Evolutionary conservation across 371 early-diverging fungal genomes (phyloP), one percentile per base, ranked within the genome.

Genomic region (Rhizopus sp.): DNA sequence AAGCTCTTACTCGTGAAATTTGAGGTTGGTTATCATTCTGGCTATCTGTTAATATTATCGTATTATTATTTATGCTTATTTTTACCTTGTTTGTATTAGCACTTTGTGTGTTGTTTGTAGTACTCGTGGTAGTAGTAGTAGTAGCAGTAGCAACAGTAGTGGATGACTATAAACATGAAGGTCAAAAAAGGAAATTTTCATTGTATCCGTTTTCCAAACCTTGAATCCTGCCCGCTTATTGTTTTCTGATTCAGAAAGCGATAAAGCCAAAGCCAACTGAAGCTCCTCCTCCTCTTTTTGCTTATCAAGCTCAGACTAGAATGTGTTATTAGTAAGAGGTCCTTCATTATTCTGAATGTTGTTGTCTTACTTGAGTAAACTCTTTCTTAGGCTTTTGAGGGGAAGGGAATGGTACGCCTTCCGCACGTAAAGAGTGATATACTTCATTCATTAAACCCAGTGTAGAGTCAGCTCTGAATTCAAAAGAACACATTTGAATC

Each of bases 271-370:
- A 7, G 96, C 96, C 54, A 95, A 70, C 70, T 96, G 91, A 50
- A 94, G 71, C 38, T 96, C 93, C 42, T 95, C 94, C 53, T 93
- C 92, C 65, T 97, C 97, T 60, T 91, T 90, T 63, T 89, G 86
- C 60, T 84, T 88, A 46, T 88, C 87, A 29, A 86, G 59, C 38
- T 88, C 88, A 35, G 80, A 78, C 79, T 84, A 65, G 13, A 7
- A 52, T 51, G 2, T 7, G 2, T 40, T 16, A 7, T 35, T 16
- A 23, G 17, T 35, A 31, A 12, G 35, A 13, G 10, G 4, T 45
- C 7, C 10, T 37, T 17, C 31, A 15, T 35, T 23, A n/a, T 32
- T 16, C 15, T 15, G 8, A 40, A 29, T 41, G 6, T 50, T 29
- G 1, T 38, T 8, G 12, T 31, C 44, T 50, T 75, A 83, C 82